Conservation (phyloP, 768 basidiomycete genomes). For the Suillus sp. region DNA sequence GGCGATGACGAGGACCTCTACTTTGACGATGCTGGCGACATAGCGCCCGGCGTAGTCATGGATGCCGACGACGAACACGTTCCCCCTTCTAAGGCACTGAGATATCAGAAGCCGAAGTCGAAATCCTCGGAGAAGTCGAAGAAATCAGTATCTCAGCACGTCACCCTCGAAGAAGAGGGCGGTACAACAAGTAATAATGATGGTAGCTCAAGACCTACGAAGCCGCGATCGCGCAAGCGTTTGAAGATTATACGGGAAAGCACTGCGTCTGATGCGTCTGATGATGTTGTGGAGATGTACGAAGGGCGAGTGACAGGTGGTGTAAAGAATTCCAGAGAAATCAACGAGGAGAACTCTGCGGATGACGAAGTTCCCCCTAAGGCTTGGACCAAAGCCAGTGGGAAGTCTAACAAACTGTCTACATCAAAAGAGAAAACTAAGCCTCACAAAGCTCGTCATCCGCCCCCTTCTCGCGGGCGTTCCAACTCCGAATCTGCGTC, state of each 20-base stretch:
- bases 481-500: neutral
- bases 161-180: neutral
- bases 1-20: constrained; percentile 16
- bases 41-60: neutral
- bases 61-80: constrained; percentile 13
- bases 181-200: neutral
- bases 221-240: neutral
- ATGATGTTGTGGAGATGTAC: constrained; percentile 1
- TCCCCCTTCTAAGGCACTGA: neutral
- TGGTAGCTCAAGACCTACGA: neutral
- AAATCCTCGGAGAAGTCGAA: neutral
- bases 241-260: too few species aligned
- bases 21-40: constrained; percentile 16
- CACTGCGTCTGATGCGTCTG: neutral
- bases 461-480: neutral
- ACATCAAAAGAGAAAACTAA: neutral
- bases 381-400: neutral
- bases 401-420: neutral
- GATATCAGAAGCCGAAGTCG: constrained; percentile 9
- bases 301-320: neutral
- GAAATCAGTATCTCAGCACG: neutral
- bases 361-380: neutral
- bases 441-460: neutral
- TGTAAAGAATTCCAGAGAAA: neutral
- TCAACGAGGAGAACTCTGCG: neutral